Base-by-base conservation (phyloP, 495 filamentous ascomycete genomes). In the Aspergillus biplanus region DNA sequence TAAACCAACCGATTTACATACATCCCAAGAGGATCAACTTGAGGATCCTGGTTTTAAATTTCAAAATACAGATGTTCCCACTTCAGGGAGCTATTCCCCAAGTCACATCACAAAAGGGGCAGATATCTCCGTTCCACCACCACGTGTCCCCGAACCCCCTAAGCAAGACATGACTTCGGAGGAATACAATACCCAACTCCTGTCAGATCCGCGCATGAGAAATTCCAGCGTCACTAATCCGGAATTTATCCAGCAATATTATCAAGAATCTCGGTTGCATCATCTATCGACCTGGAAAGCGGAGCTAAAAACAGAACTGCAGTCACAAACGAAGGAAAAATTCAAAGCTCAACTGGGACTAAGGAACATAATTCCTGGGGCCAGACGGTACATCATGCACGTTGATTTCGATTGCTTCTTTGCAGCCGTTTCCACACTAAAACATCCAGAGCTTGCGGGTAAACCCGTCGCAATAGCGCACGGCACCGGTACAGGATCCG, bases 341-440 rank as follows among this genome's bases (percentile, higher is more conserved):
- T 79, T 83, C 3, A 72, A 82, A 5, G 85, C 85, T 21, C 85
- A 86, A 58, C 80, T 71, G 53, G 49, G 65, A 4, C 73, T 72
- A 21, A 73, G 76, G 56, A 89, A 84, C 62, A 72, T 74, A 35
- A 71, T 78, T 0, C 74, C 84, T 39, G 89, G 90, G 2, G 76
- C 87, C 27, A 81, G 95, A 60, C 77, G 91, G 63, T 99, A 97
- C 65, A 85, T 99, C 52, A 84, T 99, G 65, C 95, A 99, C 71
- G 91, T 98, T 34, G 95, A 99, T 69, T 98, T 98, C 69, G 95
- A 99, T 73, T 92, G 90, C 71, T 99, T 99, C 76, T 99, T 99
- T 73, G 96, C 92, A 44, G 92, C 95, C 0, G 92, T 98, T 1
- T 96, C 94, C 0, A 82, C 94, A 16, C 80, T 85, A 46, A 94